These are phyloP conservation scores for Solioccasus polychromus DNA, from an alignment of 768 basidiomycete genomes.

Conservation along the genomic window DNA sequence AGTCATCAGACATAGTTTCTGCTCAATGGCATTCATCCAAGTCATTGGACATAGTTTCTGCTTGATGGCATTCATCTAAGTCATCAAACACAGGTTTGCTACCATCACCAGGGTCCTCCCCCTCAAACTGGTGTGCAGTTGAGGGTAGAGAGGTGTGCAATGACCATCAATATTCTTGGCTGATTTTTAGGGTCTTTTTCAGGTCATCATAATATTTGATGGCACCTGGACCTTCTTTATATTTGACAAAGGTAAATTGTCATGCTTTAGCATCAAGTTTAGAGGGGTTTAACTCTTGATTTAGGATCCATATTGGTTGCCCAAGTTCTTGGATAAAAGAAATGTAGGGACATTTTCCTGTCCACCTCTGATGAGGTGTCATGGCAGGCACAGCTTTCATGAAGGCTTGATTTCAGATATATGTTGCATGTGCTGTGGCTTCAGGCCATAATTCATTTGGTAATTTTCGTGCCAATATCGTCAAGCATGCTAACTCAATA, in stretches of 20 bases:
- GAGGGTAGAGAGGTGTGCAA: no score
- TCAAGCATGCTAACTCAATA: constrained; percentile 20
- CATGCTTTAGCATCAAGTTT: background rate
- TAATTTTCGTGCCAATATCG: constrained; percentile 27
- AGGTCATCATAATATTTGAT: background rate
- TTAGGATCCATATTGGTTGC: background rate
- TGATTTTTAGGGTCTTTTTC: background rate
- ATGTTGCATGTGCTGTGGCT: constrained; percentile 24
- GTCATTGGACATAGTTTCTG: background rate
- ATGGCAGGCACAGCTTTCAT: background rate
- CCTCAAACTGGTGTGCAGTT: background rate
- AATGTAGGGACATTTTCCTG: background rate
- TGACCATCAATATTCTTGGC: no score
- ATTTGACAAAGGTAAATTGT: background rate
- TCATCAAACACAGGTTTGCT: background rate
- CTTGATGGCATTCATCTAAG: background rate
- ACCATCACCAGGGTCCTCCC: background rate
- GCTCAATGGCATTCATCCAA: background rate
- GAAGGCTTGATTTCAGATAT: constrained; percentile 25
- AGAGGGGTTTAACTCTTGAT: background rate
- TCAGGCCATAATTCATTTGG: constrained; percentile 30
- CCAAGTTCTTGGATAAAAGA: background rate
- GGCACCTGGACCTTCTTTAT: background rate
- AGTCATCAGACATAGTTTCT: no score
- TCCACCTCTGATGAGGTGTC: background rate